Evolutionary conservation across 228 moss, liverwort and hornwort genomes (phyloP), one percentile per base, ranked within the genome.

Genomic region (Sphagnum fallax): DNA sequence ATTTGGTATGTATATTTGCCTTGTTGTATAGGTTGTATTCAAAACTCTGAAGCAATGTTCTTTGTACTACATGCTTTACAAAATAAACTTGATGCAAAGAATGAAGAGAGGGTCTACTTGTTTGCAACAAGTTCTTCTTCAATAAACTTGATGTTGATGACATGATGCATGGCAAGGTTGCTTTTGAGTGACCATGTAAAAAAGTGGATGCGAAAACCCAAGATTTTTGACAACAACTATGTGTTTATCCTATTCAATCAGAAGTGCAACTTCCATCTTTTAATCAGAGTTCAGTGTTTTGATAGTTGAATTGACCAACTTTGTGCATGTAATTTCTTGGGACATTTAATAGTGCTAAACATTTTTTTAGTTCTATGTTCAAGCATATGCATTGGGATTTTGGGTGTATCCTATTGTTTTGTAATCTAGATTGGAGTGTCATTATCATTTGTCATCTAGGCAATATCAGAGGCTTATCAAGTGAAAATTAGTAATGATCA

Each of bases 341-440:
- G 32, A 32, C 32, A 32, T 32, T 32, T 32, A 32, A 32, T 32
- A 32, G 32, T 32, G 32, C 32, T 32, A 32, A 32, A 32, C 32
- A 32, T 32, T 32, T 32, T 32, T 32, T 32, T 32, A 32, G 32
- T 0, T 32, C 1, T 32, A 0, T 32, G 32, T 32, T 32, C 32
- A 32, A 32, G 32, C 32, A 32, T 32, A 32, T 32, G 32, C 1
- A 32, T 32, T 32, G 32, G 32, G 1, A 32, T 32, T 32, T 32
- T 32, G 32, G 0, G 8, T 55, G 12, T 55, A 55, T 55, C 8
- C 53, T 12, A 8, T 55, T 67, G 60, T 64, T n/a, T 76, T 71
- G 78, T 82, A 86, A 82, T 80, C 76, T 86, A 18, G 82, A 86
- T 67, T 86, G 86, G 83, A 86, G 86, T 69, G 52, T 86, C 77